phyloP scores from a whole-genome alignment of 768 basidiomycete species.

The Pisolithus microcarpus region DNA sequence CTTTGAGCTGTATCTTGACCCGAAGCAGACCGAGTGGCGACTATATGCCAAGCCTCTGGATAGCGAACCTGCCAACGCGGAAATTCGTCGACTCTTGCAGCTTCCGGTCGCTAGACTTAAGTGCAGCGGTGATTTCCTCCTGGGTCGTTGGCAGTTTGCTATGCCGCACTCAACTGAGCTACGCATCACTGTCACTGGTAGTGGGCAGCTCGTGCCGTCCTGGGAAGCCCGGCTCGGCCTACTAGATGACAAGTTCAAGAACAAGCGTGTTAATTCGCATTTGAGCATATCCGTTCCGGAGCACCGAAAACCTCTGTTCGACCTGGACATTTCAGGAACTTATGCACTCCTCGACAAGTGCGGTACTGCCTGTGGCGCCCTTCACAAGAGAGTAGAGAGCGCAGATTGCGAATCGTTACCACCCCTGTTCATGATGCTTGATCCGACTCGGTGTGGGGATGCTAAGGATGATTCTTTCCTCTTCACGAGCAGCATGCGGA shows the following conservation, averaged over 20 bases:
- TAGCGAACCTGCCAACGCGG: conserved; percentile 67
- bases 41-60: conserved; percentile 67
- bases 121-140: conserved; percentile 50
- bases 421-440: conserved; percentile 70
- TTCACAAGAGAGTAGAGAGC: conserved; percentile 57
- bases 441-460: conserved; percentile 75
- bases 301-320: conserved; percentile 43
- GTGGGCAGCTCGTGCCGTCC: conserved; percentile 65
- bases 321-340: conserved; percentile 74
- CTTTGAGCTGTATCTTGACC: conserved; percentile 73
- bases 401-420: conserved; percentile 44
- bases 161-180: conserved; percentile 56
- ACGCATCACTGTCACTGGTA: conserved; percentile 47
- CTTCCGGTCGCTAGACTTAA: conserved; percentile 71
- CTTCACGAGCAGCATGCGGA: conserved; percentile 71
- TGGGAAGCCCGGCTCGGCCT: conserved; percentile 85
- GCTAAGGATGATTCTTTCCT: conserved; percentile 74
- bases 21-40: conserved; percentile 78
- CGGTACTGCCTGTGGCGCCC: conserved; percentile 77
- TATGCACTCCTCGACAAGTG: conserved; percentile 81
- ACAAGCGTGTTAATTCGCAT: conserved; percentile 59
- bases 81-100: conserved; percentile 66
- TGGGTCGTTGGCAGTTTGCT: conserved; percentile 75
- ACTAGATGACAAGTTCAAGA: conserved; percentile 53
- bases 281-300: conserved; percentile 55